Conservation (phyloP, 768 basidiomycete genomes). For the Macrolepiota albuminosa region DNA sequence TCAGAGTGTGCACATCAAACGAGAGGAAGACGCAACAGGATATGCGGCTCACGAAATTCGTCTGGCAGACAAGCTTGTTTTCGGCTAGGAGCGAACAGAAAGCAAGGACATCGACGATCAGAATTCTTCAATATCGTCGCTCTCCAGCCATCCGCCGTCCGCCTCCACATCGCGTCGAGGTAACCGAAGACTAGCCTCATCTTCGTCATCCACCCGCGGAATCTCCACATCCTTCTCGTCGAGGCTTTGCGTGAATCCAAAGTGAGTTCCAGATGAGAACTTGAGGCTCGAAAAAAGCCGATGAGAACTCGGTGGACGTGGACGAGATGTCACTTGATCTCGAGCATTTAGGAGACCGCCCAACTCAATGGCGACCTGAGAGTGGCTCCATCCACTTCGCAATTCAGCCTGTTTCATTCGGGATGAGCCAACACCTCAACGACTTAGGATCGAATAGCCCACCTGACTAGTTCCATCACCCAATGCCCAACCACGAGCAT, state of each 20-base stretch:
- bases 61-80: not conserved
- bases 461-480: slow-evolving; percentile 19
- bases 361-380: slow-evolving; percentile 49
- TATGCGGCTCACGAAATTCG: not conserved
- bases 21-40: not conserved
- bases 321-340: slow-evolving; percentile 22
- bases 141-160: slow-evolving; percentile 50
- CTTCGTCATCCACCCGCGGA: slow-evolving; percentile 12
- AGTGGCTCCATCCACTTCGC: slow-evolving; percentile 45
- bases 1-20: not conserved
- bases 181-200: slow-evolving; percentile 23
- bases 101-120: slow-evolving; percentile 11
- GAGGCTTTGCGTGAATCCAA: slow-evolving; percentile 26
- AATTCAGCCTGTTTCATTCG: slow-evolving; percentile 14
- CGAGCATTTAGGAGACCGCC: slow-evolving; percentile 55
- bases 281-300: slow-evolving; percentile 47
- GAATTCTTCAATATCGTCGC: slow-evolving; percentile 57
- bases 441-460: not conserved
- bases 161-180: slow-evolving; percentile 24
- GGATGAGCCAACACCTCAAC: slow-evolving; percentile 8
- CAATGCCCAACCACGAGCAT: slow-evolving; percentile 56
- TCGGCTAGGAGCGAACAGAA: not conserved
- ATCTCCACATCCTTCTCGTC: slow-evolving; percentile 28
- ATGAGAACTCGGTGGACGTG: slow-evolving; percentile 32
- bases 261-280: slow-evolving; percentile 35